phyloP scores from a whole-genome alignment of 129 eudicot genomes.

The Tagetes patula region DNA sequence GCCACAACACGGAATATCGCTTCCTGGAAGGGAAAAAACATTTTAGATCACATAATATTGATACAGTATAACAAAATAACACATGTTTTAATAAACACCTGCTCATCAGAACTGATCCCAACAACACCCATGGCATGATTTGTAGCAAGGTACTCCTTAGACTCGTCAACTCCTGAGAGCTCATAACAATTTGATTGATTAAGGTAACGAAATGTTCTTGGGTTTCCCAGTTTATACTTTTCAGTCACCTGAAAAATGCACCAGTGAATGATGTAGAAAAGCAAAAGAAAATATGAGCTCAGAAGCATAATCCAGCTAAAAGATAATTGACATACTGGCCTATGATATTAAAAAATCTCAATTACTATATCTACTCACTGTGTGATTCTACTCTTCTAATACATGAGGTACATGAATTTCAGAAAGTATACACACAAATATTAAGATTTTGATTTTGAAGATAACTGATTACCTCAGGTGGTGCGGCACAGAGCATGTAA shows the following conservation, averaged over 20 bases:
- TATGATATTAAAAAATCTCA: constrained; percentile 1
- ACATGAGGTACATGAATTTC: neutral
- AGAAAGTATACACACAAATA: neutral
- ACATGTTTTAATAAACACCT: constrained; percentile 42
- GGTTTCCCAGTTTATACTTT: constrained; percentile 72
- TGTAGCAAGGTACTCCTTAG: constrained; percentile 70
- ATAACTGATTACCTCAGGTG: constrained; percentile 58
- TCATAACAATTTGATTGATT: constrained; percentile 78
- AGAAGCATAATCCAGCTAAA: constrained; percentile 3
- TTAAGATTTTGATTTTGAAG: neutral
- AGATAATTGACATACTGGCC: neutral
- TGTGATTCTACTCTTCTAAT: neutral
- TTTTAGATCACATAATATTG: neutral
- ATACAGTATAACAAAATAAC: neutral
- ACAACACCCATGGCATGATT: constrained; percentile 84
- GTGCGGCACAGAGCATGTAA: constrained; percentile 96
- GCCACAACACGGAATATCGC: constrained; percentile 96
- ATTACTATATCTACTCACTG: constrained; percentile 9
- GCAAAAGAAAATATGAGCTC: constrained; percentile 1
- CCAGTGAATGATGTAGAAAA: constrained; percentile 2
- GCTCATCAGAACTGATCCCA: constrained; percentile 81
- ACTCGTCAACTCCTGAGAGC: constrained; percentile 67
- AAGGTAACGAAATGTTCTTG: constrained; percentile 72
- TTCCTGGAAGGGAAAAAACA: constrained; percentile 50
- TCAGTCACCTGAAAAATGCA: constrained; percentile 55